A percentile compares a stretch with the other conserved stretches of the same genome.
Evolutionary conservation across 108 stramenopile genomes (phyloP).

Genomic region (Epipyxis sp.): DNA sequence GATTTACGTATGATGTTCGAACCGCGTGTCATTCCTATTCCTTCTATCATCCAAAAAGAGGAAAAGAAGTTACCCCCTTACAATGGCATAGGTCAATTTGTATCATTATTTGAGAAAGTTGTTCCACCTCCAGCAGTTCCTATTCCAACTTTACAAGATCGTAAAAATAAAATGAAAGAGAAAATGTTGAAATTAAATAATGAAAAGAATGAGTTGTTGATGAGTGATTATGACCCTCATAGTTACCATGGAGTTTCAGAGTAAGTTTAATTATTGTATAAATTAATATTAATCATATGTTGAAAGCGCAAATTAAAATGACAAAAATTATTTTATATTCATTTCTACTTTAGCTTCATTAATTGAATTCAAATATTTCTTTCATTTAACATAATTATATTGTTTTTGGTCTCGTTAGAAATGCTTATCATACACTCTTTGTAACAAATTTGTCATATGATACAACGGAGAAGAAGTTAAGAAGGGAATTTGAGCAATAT

Average conservation of each 20-base stretch:
- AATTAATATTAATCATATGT: no score
- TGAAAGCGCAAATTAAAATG: not conserved
- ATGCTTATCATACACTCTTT: conserved; percentile 86
- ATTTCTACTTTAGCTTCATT: no score
- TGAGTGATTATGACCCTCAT: conserved; percentile 47
- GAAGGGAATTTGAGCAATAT: conserved; percentile 83
- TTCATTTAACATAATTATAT: conserved; percentile 11
- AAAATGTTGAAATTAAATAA: conserved; percentile 33
- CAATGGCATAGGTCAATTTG: conserved; percentile 14
- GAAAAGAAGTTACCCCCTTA: conserved; percentile 36
- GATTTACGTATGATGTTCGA: conserved; percentile 35
- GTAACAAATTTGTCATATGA: conserved; percentile 87
- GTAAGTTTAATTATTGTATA: no score
- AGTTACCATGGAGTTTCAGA: conserved; percentile 45
- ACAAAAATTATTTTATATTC: conserved; percentile 6
- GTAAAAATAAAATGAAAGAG: conserved; percentile 37
- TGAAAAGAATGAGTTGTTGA: conserved; percentile 39
- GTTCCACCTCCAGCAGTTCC: conserved; percentile 34
- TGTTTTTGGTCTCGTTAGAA: conserved; percentile 25
- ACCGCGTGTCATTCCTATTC: not conserved
- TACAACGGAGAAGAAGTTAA: conserved; percentile 85
- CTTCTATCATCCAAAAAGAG: conserved; percentile 35
- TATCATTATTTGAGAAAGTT: conserved; percentile 43
- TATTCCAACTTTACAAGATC: conserved; percentile 38
- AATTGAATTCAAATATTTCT: no score